phyloP scores from a whole-genome alignment of 2,329 filamentous ascomycete genomes.

The Sporothrix brunneoviolacea region DNA sequence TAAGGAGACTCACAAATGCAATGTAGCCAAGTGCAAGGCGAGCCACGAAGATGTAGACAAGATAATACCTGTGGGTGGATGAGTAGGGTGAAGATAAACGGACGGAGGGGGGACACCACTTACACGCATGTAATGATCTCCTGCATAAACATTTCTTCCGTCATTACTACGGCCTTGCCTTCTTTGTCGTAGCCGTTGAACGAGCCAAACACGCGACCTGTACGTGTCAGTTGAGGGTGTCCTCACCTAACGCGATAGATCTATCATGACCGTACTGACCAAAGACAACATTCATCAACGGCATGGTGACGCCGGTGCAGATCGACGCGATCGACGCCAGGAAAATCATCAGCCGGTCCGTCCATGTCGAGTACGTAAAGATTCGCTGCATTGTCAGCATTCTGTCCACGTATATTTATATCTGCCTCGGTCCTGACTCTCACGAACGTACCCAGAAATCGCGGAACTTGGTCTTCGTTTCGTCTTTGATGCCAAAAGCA shows the following conservation, averaged over 20 bases:
- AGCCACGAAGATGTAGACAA: conserved; percentile 63
- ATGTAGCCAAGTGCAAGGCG: conserved; percentile 55
- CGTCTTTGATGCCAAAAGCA: conserved; percentile 7
- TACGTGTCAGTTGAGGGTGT: neutral
- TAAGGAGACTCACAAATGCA: conserved; percentile 22
- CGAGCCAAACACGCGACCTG: conserved; percentile 26
- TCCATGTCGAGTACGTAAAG: conserved; percentile 47
- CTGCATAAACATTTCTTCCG: conserved; percentile 22
- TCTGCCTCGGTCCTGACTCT: no score
- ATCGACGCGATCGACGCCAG: conserved; percentile 43
- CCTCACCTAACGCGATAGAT: neutral
- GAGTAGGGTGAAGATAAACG: neutral
- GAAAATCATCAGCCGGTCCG: conserved; percentile 42
- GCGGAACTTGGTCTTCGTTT: conserved; percentile 11
- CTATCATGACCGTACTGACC: conserved; percentile 30
- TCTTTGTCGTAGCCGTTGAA: conserved; percentile 26
- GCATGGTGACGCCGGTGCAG: conserved; percentile 49
- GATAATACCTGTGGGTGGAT: conserved; percentile 44
- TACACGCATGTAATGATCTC: conserved; percentile 26
- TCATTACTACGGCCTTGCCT: conserved; percentile 20
- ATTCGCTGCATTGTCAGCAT: conserved; percentile 25
- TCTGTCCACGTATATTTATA: no score
- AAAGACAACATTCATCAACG: conserved; percentile 55
- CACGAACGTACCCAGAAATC: conserved; percentile 7
- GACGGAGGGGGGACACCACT: conserved; percentile 8